A percentile compares a stretch with the other conserved stretches of the same genome.
These are phyloP conservation scores for Pichia sp. DNA, from an alignment of 1,139 yeast species.

Conservation along the genomic window DNA sequence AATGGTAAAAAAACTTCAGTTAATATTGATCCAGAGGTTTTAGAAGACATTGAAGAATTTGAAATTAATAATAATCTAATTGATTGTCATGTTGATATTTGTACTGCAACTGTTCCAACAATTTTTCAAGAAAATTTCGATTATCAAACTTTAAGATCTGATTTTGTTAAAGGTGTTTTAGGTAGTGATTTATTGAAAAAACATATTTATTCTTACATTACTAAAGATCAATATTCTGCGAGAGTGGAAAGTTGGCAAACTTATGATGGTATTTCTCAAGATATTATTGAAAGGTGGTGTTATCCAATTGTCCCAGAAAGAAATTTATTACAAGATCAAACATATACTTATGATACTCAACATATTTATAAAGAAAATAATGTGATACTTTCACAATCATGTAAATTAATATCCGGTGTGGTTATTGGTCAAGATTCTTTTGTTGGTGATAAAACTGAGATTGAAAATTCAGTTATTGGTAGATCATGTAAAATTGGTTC, in stretches of 20 bases:
- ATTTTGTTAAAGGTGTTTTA: constrained; percentile 85
- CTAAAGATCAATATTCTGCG: constrained; percentile 77
- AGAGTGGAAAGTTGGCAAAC: constrained; percentile 93
- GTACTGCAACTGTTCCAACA: constrained; percentile 92
- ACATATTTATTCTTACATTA: constrained; percentile 80
- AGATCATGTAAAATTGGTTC: constrained; percentile 79
- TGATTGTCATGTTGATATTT: constrained; percentile 94
- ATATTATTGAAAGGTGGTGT: constrained; percentile 83
- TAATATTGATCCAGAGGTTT: constrained; percentile 74
- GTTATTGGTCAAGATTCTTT: constrained; percentile 71
- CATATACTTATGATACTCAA: constrained; percentile 72
- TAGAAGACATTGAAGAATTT: constrained; percentile 74
- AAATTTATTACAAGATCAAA: constrained; percentile 62
- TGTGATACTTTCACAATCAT: constrained; percentile 87
- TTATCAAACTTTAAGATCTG: constrained; percentile 78
- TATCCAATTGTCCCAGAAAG: constrained; percentile 90
- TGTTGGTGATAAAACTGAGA: constrained; percentile 52
- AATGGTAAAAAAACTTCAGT: constrained; percentile 43
- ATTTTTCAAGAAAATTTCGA: constrained; percentile 95
- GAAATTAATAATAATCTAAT: constrained; percentile 83
- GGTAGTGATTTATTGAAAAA: constrained; percentile 87
- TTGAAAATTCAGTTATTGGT: constrained; percentile 73
- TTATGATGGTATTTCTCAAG: constrained; percentile 88
- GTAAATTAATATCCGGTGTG: constrained; percentile 69
- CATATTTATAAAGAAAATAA: constrained; percentile 82